These are phyloP conservation scores for Nicotiana noctiflora DNA, from an alignment of 257 asterid genomes.

Conservation along the genomic window DNA sequence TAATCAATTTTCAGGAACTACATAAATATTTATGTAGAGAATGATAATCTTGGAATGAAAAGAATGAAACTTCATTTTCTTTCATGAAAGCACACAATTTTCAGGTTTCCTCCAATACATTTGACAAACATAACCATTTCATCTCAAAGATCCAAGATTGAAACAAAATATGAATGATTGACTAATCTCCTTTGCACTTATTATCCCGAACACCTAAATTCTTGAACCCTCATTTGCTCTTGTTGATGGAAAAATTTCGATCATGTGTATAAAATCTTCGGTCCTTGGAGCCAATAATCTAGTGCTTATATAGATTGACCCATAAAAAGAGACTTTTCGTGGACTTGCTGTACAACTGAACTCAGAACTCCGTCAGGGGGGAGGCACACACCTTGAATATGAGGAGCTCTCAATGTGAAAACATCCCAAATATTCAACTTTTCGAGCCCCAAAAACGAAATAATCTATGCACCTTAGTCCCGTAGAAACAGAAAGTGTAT, in stretches of 20 bases:
- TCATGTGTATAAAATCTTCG: not conserved
- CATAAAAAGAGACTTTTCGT: not conserved
- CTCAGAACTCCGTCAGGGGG: not conserved
- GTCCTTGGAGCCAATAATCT: not conserved
- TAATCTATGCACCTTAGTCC: not conserved
- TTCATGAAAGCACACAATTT: not conserved
- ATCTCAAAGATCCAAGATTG: not conserved
- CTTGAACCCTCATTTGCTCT: not conserved
- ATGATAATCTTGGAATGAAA: not conserved
- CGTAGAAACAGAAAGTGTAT: not conserved
- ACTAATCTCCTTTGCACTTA: not conserved
- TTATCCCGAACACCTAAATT: not conserved
- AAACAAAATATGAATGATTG: not conserved
- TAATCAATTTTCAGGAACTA: not conserved
- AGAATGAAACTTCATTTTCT: not conserved
- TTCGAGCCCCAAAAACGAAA: not conserved
- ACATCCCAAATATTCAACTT: not conserved
- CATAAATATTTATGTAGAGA: not conserved
- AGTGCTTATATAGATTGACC: not conserved
- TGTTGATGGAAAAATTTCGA: not conserved
- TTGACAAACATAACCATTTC: not conserved
- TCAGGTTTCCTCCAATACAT: not conserved
- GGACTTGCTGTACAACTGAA: conserved; percentile 5
- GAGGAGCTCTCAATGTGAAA: not conserved
- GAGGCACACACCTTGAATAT: not conserved